A percentile compares a stretch with the other conserved stretches of the same genome.
Evolutionary conservation across 768 basidiomycete genomes (phyloP).

Genomic region (Lyophyllum semitale): DNA sequence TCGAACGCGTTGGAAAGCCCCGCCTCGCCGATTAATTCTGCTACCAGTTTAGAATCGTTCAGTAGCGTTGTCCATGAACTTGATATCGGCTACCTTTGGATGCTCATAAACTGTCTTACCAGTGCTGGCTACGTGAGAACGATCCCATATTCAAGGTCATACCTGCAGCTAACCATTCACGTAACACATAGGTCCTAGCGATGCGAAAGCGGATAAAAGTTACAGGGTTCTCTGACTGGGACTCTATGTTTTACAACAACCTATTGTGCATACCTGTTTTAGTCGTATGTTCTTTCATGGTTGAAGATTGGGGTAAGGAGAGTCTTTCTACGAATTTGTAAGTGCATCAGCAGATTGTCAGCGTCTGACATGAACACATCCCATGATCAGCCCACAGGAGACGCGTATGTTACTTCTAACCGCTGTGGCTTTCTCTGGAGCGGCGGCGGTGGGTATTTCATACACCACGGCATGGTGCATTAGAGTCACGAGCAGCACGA

Average conservation of each 20-base stretch:
- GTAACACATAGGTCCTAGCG: slow-evolving; percentile 68
- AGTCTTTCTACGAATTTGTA: slow-evolving; percentile 88
- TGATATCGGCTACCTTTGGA: slow-evolving; percentile 94
- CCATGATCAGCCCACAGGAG: slow-evolving; percentile 70
- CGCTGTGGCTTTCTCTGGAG: slow-evolving; percentile 96
- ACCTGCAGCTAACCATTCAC: slow-evolving; percentile 7
- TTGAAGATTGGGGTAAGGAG: slow-evolving; percentile 87
- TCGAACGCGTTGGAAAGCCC: slow-evolving; percentile 37
- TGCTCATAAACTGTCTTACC: slow-evolving; percentile 88
- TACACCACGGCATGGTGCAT: slow-evolving; percentile 99
- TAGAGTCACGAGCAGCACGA: slow-evolving; percentile 93
- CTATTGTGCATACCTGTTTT: slow-evolving; percentile 92
- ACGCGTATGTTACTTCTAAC: slow-evolving; percentile 77
- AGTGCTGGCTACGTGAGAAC: slow-evolving; percentile 85
- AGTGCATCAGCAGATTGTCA: slow-evolving; percentile 31
- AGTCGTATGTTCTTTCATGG: slow-evolving; percentile 73
- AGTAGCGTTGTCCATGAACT: slow-evolving; percentile 46
- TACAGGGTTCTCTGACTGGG: slow-evolving; percentile 97
- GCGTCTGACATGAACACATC: slow-evolving; percentile 3
- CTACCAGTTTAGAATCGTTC: slow-evolving; percentile 35
- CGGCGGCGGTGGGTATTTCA: slow-evolving; percentile 95
- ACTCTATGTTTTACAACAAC: slow-evolving; percentile 99
- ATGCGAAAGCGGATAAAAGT: slow-evolving; percentile 97
- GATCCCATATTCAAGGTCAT: background rate
- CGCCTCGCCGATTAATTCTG: background rate